phyloP scores from a whole-genome alignment of 345 rosid species.

The Citrus australasica region DNA sequence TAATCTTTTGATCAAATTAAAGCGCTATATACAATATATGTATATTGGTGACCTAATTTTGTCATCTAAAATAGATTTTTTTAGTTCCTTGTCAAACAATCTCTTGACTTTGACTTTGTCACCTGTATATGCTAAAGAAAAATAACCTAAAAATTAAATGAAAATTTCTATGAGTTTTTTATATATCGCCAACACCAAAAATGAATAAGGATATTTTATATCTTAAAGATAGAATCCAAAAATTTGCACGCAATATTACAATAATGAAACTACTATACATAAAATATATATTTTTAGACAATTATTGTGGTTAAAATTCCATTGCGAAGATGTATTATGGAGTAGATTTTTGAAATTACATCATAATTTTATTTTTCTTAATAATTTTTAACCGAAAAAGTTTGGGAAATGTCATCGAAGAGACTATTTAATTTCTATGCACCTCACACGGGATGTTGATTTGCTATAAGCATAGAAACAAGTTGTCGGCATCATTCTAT shows the following conservation, averaged over 20 bases:
- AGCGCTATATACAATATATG: background rate
- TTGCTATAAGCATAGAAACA: background rate
- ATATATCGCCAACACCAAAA: background rate
- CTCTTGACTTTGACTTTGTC: conserved; percentile 3
- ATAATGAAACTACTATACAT: background rate
- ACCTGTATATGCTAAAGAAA: background rate
- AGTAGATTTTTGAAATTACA: background rate
- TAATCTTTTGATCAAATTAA: conserved; percentile 11
- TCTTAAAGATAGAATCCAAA: background rate
- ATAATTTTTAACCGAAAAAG: background rate
- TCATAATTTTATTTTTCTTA: background rate
- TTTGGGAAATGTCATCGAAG: background rate
- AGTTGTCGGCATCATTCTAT: background rate
- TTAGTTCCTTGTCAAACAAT: conserved; percentile 21
- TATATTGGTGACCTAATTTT: conserved; percentile 25
- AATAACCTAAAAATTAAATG: background rate
- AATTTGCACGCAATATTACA: background rate
- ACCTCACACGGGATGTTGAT: background rate
- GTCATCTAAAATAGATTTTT: conserved; percentile 2
- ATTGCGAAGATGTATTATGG: background rate
- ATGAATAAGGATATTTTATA: background rate
- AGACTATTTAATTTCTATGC: background rate
- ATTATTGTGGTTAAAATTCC: background rate
- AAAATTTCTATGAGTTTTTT: background rate
- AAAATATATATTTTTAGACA: background rate